These are phyloP conservation scores for Talaromyces sp. DNA, from an alignment of 2,329 filamentous ascomycete genomes.

Conservation along the genomic window DNA sequence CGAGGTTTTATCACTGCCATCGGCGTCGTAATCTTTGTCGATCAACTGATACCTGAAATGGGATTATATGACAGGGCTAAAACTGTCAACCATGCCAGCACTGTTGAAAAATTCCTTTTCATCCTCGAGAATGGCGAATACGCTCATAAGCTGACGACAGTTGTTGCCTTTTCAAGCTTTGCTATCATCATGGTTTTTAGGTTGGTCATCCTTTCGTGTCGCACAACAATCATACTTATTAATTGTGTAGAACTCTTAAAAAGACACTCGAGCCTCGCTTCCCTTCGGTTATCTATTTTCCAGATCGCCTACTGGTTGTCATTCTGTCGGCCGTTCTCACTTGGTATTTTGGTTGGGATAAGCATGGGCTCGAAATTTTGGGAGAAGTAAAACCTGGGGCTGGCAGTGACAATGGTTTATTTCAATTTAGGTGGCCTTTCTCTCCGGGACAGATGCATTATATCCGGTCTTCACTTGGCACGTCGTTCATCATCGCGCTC, in stretches of 20 bases:
- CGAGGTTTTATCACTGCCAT: slow-evolving; percentile 96
- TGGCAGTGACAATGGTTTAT: slow-evolving; percentile 62
- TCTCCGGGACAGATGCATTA: slow-evolving; percentile 69
- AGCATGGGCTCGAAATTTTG: slow-evolving; percentile 73
- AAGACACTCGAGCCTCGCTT: slow-evolving; percentile 72
- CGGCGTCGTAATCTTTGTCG: slow-evolving; percentile 91
- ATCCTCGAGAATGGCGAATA: slow-evolving; percentile 61
- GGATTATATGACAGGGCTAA: slow-evolving; percentile 66
- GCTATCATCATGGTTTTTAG: slow-evolving; percentile 83
- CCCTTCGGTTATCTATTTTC: slow-evolving; percentile 77
- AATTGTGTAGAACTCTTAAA: slow-evolving; percentile 64
- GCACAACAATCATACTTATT: slow-evolving; percentile 11
- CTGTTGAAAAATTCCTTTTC: slow-evolving; percentile 78
- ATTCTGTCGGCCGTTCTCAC: slow-evolving; percentile 76
- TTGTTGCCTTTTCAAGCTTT: slow-evolving; percentile 75
- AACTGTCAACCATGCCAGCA: slow-evolving; percentile 76
- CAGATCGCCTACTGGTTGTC: slow-evolving; percentile 86
- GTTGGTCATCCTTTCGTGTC: slow-evolving; percentile 42
- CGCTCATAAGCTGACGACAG: slow-evolving; percentile 68
- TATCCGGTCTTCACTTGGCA: slow-evolving; percentile 80
- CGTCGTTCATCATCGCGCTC: slow-evolving; percentile 85
- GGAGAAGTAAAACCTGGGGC: slow-evolving; percentile 77
- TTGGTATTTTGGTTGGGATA: slow-evolving; percentile 71
- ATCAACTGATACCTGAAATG: slow-evolving; percentile 87
- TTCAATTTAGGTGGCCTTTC: slow-evolving; percentile 84